Conservation (phyloP, 345 rosid species). For the Acer negundo region DNA sequence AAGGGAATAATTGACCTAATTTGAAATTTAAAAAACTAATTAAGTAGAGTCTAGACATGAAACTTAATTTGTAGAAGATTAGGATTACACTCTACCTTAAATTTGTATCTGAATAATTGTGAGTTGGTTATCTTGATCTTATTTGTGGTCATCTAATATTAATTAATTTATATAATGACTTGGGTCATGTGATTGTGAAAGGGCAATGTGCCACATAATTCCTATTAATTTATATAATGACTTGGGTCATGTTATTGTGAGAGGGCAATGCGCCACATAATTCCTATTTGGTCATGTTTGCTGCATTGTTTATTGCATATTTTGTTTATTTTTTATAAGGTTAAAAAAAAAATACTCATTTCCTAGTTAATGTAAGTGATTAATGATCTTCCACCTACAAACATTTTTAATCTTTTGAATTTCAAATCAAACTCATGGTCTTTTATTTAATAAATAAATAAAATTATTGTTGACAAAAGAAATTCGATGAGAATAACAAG, state of each 20-base stretch:
- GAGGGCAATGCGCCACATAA: slow-evolving; percentile 15
- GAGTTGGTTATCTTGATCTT: not conserved
- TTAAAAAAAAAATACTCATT: not conserved
- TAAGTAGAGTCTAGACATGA: too few species aligned
- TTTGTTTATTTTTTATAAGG: not conserved
- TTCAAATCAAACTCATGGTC: too few species aligned
- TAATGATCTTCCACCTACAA: not conserved
- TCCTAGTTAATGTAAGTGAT: too few species aligned
- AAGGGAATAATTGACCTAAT: too few species aligned
- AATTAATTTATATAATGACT: not conserved
- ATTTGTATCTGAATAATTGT: not conserved
- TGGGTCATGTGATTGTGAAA: not conserved
- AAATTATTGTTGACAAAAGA: too few species aligned
- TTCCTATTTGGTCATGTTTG: not conserved
- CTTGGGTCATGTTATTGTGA: too few species aligned
- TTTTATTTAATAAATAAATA: too few species aligned
- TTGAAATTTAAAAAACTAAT: too few species aligned
- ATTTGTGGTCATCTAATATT: not conserved
- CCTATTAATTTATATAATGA: not conserved
- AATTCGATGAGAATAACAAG: too few species aligned
- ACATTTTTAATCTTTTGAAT: not conserved
- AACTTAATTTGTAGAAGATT: not conserved
- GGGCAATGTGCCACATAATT: slow-evolving; percentile 15
- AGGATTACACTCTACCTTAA: not conserved
- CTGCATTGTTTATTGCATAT: not conserved